phyloP scores from a whole-genome alignment of 1,284 basidiomycete species.

The Marasmius sp. region DNA sequence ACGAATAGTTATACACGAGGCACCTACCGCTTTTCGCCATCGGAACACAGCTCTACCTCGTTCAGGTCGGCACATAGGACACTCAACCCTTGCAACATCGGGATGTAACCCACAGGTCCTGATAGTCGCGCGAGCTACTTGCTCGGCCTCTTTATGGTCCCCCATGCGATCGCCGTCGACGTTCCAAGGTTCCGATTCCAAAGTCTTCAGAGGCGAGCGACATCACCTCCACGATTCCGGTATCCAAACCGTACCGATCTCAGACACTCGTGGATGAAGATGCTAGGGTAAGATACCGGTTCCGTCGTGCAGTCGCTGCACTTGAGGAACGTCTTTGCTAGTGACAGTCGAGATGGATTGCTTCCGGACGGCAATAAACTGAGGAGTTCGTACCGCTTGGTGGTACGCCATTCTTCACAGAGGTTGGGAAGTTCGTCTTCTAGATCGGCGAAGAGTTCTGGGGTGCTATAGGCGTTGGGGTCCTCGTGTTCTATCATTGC shows the following conservation, averaged over 20 bases:
- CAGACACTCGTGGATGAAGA: conserved; percentile 26
- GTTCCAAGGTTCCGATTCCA: conserved; percentile 20
- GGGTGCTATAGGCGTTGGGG: conserved; percentile 13
- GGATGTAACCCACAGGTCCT: conserved; percentile 9
- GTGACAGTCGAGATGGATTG: conserved; percentile 12
- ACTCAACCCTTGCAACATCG: conserved; percentile 16
- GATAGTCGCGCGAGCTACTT: conserved; percentile 11
- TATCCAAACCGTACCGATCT: conserved; percentile 8
- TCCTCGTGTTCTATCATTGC: conserved; percentile 13
- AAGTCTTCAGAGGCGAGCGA: conserved; percentile 9
- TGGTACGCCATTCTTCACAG: conserved; percentile 15
- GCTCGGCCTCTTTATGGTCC: conserved; percentile 11
- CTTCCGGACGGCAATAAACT: conserved; percentile 2
- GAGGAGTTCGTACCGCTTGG: conserved; percentile 11
- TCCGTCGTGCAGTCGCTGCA: conserved; percentile 24
- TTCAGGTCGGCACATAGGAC: conserved; percentile 11
- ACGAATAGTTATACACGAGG: too few species aligned
- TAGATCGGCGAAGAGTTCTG: conserved; percentile 12
- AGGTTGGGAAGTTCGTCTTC: conserved; percentile 11
- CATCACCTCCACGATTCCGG: conserved; percentile 17
- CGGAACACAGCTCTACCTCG: conserved; percentile 14
- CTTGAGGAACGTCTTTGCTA: conserved; percentile 29
- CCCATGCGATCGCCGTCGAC: conserved; percentile 11
- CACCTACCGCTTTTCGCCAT: conserved; percentile 18
- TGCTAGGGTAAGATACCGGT: conserved; percentile 28